Percentiles rank a stretch among this genome's conserved stretches.
Conservation (phyloP, 75 land plant genomes). For the Gnetum montanum region DNA sequence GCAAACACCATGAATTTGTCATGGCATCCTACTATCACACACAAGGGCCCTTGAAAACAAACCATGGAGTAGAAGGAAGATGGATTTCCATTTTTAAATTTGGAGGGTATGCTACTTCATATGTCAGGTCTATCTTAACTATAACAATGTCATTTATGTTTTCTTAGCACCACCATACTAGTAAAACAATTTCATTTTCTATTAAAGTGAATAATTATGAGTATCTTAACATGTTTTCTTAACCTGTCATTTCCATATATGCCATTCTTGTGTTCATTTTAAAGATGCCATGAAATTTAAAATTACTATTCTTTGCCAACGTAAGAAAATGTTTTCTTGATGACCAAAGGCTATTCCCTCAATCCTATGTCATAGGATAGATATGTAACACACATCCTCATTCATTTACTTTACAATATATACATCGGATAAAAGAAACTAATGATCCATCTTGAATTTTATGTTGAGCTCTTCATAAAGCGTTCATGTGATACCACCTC, state of each 20-base stretch:
- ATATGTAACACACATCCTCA: background rate
- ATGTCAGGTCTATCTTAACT: no score
- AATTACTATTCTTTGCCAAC: no score
- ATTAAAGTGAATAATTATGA: background rate
- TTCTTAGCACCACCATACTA: no score
- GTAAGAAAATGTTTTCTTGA: no score
- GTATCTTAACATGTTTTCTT: no score
- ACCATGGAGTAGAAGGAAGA: conserved; percentile 54
- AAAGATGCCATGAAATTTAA: no score
- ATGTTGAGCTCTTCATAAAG: conserved; percentile 55
- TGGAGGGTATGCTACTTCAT: conserved; percentile 77
- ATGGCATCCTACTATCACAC: conserved; percentile 93
- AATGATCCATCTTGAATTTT: conserved; percentile 71
- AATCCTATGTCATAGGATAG: background rate
- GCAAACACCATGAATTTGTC: conserved; percentile 92
- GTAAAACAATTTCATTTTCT: background rate
- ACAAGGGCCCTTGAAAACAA: conserved; percentile 75
- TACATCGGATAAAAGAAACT: conserved; percentile 12
- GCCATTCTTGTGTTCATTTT: no score
- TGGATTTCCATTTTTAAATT: conserved; percentile 81
- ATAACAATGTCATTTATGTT: no score
- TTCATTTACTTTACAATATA: background rate
- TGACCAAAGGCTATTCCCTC: conserved; percentile 1
- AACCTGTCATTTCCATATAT: no score
- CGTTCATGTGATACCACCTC: conserved; percentile 64